These are phyloP conservation scores for Agarophyton chilense DNA, from an alignment of 23 red algal species.

Conservation along the genomic window DNA sequence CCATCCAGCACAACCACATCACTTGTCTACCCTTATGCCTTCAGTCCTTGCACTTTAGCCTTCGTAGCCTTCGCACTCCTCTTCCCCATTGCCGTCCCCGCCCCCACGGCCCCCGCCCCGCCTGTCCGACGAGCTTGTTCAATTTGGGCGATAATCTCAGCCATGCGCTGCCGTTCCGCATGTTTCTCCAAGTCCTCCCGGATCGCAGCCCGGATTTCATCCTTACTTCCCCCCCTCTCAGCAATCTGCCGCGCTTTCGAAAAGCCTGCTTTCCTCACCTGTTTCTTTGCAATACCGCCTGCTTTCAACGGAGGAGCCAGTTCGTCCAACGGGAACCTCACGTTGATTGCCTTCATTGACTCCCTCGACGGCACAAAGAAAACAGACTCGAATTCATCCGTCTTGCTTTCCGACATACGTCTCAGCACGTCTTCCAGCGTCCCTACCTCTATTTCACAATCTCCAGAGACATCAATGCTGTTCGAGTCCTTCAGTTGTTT, in stretches of 20 bases:
- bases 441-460: slow-evolving; percentile 96
- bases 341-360: slow-evolving; percentile 75
- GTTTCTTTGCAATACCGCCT: background rate
- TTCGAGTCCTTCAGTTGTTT: slow-evolving; percentile 75
- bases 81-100: background rate
- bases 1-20: too few relatives aligned
- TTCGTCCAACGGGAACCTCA: slow-evolving; percentile 88
- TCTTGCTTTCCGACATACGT: slow-evolving; percentile 90
- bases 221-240: slow-evolving; percentile 68
- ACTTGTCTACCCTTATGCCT: background rate
- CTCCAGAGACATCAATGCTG: slow-evolving; percentile 68
- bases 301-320: slow-evolving; percentile 43
- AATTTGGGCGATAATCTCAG: slow-evolving; percentile 69
- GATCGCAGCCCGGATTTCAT: slow-evolving; percentile 83
- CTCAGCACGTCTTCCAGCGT: slow-evolving; percentile 96
- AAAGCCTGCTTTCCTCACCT: slow-evolving; percentile 55
- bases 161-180: slow-evolving; percentile 60
- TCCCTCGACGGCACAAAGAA: slow-evolving; percentile 95
- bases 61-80: background rate
- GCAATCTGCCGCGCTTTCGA: slow-evolving; percentile 76
- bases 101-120: background rate
- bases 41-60: background rate
- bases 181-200: slow-evolving; percentile 62
- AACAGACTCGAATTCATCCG: slow-evolving; percentile 82
- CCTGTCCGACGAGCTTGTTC: slow-evolving; percentile 56